Percentiles rank a stretch among this genome's conserved stretches.
Conservation (phyloP, 2,329 filamentous ascomycete species). For the Diplodia corticola region DNA sequence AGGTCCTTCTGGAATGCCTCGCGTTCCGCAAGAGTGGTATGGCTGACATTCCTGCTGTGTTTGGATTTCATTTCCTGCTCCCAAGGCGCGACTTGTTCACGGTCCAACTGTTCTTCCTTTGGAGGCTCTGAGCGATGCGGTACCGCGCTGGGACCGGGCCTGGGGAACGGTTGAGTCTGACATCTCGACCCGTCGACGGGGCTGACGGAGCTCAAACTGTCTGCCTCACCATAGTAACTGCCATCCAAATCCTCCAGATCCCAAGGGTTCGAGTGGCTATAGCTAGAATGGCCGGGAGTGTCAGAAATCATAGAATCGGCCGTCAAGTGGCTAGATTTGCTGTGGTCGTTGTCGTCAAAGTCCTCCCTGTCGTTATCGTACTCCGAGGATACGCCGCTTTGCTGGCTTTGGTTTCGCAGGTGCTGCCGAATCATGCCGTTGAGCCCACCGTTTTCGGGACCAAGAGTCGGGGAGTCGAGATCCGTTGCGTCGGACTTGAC, state of each 20-base stretch:
- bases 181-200: constrained; percentile 34
- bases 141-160: background rate
- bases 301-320: constrained; percentile 30
- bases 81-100: constrained; percentile 37
- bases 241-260: constrained; percentile 54
- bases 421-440: constrained; percentile 84
- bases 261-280: constrained; percentile 57
- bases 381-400: constrained; percentile 77
- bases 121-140: background rate
- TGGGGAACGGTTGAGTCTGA: constrained; percentile 22
- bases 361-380: constrained; percentile 46
- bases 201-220: constrained; percentile 39
- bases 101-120: background rate
- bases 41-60: constrained; percentile 52
- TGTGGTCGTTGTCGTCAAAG: constrained; percentile 45
- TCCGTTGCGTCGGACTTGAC: constrained; percentile 30
- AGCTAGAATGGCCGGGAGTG: constrained; percentile 49
- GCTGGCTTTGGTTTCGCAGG: constrained; percentile 62
- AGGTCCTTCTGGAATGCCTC: constrained; percentile 75
- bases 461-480: constrained; percentile 78
- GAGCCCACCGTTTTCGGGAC: constrained; percentile 64
- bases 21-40: constrained; percentile 56
- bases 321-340: background rate
- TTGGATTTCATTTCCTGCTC: constrained; percentile 50
- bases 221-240: constrained; percentile 38